A percentile compares a stretch with the other conserved stretches of the same genome.
Evolutionary conservation across 495 filamentous ascomycete species (phyloP).

Genomic region (Apiosordaria backusii): DNA sequence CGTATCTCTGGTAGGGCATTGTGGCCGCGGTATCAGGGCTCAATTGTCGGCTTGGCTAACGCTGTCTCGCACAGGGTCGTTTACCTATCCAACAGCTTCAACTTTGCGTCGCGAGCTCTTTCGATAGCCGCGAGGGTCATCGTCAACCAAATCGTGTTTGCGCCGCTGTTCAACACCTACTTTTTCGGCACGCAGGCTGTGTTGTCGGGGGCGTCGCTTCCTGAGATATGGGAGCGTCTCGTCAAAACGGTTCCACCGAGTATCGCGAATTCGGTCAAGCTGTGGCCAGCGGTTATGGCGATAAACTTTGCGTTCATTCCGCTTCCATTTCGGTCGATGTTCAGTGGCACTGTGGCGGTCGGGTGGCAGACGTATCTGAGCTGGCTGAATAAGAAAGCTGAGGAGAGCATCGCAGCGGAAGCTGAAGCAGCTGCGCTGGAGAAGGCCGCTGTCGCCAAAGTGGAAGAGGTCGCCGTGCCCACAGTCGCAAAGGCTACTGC

Average conservation of each 20-base stretch:
- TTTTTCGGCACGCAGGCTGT: constrained; percentile 84
- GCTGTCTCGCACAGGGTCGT: constrained; percentile 58
- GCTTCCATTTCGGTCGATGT: constrained; percentile 72
- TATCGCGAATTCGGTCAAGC: constrained; percentile 73
- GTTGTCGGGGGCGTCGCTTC: constrained; percentile 53
- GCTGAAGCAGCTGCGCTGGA: not conserved
- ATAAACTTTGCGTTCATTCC: constrained; percentile 83
- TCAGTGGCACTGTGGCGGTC: constrained; percentile 72
- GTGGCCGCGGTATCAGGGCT: not conserved
- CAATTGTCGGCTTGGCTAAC: not conserved
- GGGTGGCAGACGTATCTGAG: constrained; percentile 91
- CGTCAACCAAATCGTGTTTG: constrained; percentile 79
- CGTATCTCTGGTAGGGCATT: constrained; percentile 68
- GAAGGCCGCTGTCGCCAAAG: not conserved
- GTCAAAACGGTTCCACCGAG: constrained; percentile 72
- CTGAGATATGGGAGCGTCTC: constrained; percentile 65
- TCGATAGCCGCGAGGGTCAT: constrained; percentile 71
- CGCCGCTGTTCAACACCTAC: constrained; percentile 83
- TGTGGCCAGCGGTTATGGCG: constrained; percentile 88
- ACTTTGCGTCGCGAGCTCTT: constrained; percentile 66
- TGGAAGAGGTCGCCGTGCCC: constrained; percentile 4
- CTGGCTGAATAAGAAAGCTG: constrained; percentile 73
- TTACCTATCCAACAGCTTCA: constrained; percentile 75
- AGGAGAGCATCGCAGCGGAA: constrained; percentile 29
- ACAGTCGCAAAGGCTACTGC: constrained; percentile 3